These are phyloP conservation scores for Aurinia saxatilis DNA, from an alignment of 345 rosid genomes.

Conservation along the genomic window DNA sequence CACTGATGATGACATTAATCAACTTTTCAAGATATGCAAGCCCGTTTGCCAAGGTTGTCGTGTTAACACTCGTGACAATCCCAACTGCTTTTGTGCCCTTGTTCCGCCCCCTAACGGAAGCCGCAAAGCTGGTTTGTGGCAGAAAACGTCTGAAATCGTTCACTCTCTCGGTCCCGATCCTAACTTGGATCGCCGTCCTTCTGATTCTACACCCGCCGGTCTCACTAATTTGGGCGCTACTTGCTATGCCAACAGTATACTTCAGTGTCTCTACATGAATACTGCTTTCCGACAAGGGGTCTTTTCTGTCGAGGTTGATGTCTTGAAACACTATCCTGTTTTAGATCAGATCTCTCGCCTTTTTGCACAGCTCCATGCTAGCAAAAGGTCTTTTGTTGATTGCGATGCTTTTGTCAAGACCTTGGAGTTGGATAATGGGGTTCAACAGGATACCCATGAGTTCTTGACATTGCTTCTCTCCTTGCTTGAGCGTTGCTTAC, in stretches of 20 bases:
- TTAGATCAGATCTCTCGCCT: slow-evolving; percentile 82
- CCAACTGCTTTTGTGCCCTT: slow-evolving; percentile 89
- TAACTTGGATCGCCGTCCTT: slow-evolving; percentile 51
- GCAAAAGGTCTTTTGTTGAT: slow-evolving; percentile 78
- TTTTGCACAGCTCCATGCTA: slow-evolving; percentile 76
- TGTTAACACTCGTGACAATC: slow-evolving; percentile 82
- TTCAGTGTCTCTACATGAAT: slow-evolving; percentile 89
- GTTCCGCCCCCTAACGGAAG: slow-evolving; percentile 78
- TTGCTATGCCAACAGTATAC: slow-evolving; percentile 96
- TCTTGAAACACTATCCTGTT: slow-evolving; percentile 67
- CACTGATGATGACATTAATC: slow-evolving; percentile 54
- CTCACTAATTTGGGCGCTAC: slow-evolving; percentile 93
- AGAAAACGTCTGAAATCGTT: slow-evolving; percentile 65
- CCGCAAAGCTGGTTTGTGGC: slow-evolving; percentile 90
- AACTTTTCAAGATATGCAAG: slow-evolving; percentile 63
- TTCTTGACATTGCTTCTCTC: slow-evolving; percentile 86
- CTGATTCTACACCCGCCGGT: slow-evolving; percentile 75
- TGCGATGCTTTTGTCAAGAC: slow-evolving; percentile 92
- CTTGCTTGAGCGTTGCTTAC: slow-evolving; percentile 82
- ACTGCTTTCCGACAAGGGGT: slow-evolving; percentile 67
- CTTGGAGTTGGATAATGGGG: slow-evolving; percentile 85
- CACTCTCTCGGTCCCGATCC: slow-evolving; percentile 72
- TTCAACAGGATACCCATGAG: slow-evolving; percentile 98
- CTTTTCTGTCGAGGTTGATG: slow-evolving; percentile 74
- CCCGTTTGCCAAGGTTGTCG: slow-evolving; percentile 95